Percentiles rank a stretch among this genome's conserved stretches.
Conservation (phyloP, 495 filamentous ascomycete species). For the Neurospora sp. region DNA sequence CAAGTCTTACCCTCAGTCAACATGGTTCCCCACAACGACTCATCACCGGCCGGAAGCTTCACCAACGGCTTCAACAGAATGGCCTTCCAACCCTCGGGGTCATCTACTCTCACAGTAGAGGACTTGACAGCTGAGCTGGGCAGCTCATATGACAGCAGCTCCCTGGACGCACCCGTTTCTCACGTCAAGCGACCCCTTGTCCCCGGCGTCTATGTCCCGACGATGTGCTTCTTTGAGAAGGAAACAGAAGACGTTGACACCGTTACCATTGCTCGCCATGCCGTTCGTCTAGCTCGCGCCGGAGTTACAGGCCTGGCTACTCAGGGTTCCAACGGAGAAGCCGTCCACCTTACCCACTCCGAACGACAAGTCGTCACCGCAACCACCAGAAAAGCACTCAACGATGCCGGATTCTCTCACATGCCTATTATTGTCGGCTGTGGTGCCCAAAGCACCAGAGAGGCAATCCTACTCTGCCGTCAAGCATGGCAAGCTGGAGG, state of each 20-base stretch:
- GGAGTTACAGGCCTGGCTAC: slow-evolving; percentile 74
- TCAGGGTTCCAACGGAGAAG: slow-evolving; percentile 87
- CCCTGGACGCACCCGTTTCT: slow-evolving; percentile 27
- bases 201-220: slow-evolving; percentile 77
- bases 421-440: slow-evolving; percentile 84
- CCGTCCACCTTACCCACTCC: slow-evolving; percentile 65
- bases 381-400: slow-evolving; percentile 68
- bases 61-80: slow-evolving; percentile 35
- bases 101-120: slow-evolving; percentile 25
- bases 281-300: slow-evolving; percentile 69
- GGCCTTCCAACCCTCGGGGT: slow-evolving; percentile 24
- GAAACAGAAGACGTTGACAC: slow-evolving; percentile 70
- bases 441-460: slow-evolving; percentile 74
- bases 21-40: slow-evolving; percentile 45
- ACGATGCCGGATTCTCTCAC: slow-evolving; percentile 55
- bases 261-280: slow-evolving; percentile 58
- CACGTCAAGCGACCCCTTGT: slow-evolving; percentile 51
- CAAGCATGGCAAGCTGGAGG: slow-evolving; percentile 71
- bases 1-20: neutral
- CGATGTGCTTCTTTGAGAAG: slow-evolving; percentile 77
- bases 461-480: slow-evolving; percentile 70
- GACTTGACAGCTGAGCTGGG: slow-evolving; percentile 19
- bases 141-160: slow-evolving; percentile 34
- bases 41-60: slow-evolving; percentile 38
- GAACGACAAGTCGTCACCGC: slow-evolving; percentile 67